These are phyloP conservation scores for Hypholoma sublateritium DNA, from an alignment of 768 basidiomycete genomes.

Conservation along the genomic window DNA sequence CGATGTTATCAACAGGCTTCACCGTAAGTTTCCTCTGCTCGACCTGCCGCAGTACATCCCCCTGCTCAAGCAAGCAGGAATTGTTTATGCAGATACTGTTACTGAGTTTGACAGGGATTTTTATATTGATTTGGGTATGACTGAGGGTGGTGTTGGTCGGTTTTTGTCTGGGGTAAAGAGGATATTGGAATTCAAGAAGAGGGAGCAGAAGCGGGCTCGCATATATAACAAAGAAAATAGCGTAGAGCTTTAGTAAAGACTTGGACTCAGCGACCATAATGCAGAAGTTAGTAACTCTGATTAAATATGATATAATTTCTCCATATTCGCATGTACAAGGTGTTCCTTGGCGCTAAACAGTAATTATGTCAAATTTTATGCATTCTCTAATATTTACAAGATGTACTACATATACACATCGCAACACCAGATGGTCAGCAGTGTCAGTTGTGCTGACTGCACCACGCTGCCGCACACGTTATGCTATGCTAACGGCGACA, in stretches of 20 bases:
- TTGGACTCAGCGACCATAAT: neutral
- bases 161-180: slow-evolving; percentile 3
- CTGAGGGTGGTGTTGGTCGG: slow-evolving; percentile 6
- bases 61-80: slow-evolving; percentile 1
- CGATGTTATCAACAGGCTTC: slow-evolving; percentile 6
- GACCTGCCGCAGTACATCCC: slow-evolving; percentile 7
- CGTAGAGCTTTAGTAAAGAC: neutral
- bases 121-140: slow-evolving; percentile 12
- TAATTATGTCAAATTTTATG: no score
- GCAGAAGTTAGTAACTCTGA: no score
- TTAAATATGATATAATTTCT: no score
- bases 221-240: neutral
- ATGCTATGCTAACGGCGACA: no score
- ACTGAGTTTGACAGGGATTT: slow-evolving; percentile 4
- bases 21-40: slow-evolving; percentile 6
- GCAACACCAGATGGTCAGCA: no score
- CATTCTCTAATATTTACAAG: no score
- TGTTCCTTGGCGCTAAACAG: no score
- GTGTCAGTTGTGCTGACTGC: no score
- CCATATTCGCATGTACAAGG: no score
- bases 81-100: slow-evolving; percentile 13
- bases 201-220: slow-evolving; percentile 1
- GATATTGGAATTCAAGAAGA: slow-evolving; percentile 1
- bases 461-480: no score
- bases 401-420: no score